Evolutionary conservation across 2,329 filamentous ascomycete genomes (phyloP), one percentile per base, ranked within the genome.

Genomic region (Lasiodiplodia sp.): DNA sequence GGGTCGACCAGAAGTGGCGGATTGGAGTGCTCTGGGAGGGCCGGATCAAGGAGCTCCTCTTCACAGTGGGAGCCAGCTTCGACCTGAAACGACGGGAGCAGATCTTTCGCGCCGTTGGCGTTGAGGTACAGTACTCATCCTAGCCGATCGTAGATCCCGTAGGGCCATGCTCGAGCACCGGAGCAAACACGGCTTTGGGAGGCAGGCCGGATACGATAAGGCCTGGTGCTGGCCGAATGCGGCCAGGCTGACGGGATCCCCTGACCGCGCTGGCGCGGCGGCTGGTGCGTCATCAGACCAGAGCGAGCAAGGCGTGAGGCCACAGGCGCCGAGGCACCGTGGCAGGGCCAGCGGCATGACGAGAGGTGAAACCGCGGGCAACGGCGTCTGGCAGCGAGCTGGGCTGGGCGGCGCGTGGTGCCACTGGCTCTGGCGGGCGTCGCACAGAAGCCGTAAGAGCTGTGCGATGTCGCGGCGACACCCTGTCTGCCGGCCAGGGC

Each of bases 1-100:
- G 92, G 62, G 85, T 98, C 65, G 94, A 97, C 77, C 94, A 97
- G 82, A 92, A 94, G 72, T 90, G 93, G 82, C 90, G 91, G 71
- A 88, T 97, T 66, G 92, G 94, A 0, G 79, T 98, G 63, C 82
- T 98, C 25, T 99, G 96, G 95, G 95, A 98, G 78, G 94, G 95
- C 2, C 87, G 94, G 67, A 88, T 96, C 69, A 97, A 98, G 82
- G 95, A 97, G 72, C 83, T 99, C 69, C 86, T 99, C 68, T 96
- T 98, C 78, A 97, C 93, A 74, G 85, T 97, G 52, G 96, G 96
- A 11, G 93, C 93, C 68, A 92, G 89, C 63, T 88, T 99, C 67
- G 94, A 97, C 77, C 85, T 96, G 75, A 89, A 88, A 75, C 89
- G 88, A 74, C 84, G 89, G 71, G 92, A 94, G 77, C 90, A 92